Evolutionary conservation across 2,329 filamentous ascomycete genomes (phyloP).

Genomic region (Colletotrichum higginsianum): DNA sequence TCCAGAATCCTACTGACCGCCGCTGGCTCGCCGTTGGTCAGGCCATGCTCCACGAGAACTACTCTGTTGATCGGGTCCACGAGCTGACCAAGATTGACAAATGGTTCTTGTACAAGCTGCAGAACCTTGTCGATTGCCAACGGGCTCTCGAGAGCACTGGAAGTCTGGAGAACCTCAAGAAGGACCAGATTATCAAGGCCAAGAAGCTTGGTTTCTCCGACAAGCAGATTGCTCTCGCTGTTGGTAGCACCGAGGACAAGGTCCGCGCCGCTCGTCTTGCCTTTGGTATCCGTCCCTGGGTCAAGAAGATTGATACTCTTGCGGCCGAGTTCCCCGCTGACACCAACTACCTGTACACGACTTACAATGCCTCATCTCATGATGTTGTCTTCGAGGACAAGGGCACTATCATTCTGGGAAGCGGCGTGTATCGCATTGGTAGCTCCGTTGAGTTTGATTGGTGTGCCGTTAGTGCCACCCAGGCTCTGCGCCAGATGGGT

Average conservation of each 20-base stretch:
- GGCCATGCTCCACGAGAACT: conserved; percentile 97
- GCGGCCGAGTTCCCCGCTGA: conserved; percentile 96
- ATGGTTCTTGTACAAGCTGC: conserved; percentile 98
- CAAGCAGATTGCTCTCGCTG: conserved; percentile 90
- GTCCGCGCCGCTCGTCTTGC: conserved; percentile 87
- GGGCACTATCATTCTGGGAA: conserved; percentile 89
- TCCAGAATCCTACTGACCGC: conserved; percentile 94
- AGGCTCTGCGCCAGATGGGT: conserved; percentile 86
- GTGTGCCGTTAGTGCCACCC: conserved; percentile 93
- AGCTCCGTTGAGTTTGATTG: conserved; percentile 99
- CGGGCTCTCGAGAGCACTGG: conserved; percentile 88
- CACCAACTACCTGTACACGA: conserved; percentile 97
- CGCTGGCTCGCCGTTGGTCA: conserved; percentile 98
- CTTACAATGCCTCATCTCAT: conserved; percentile 95
- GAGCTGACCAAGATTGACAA: conserved; percentile 99
- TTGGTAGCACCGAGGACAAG: conserved; percentile 89
- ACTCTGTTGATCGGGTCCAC: conserved; percentile 91
- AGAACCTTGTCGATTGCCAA: conserved; percentile 95
- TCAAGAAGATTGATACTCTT: conserved; percentile 98
- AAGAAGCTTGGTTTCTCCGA: conserved; percentile 99
- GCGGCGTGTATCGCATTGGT: conserved; percentile 97
- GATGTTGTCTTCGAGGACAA: conserved; percentile 96
- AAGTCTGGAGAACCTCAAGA: conserved; percentile 86
- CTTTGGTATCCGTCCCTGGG: conserved; percentile 93
- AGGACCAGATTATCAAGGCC: conserved; percentile 88